Conservation (phyloP, 768 basidiomycete genomes). For the Termitomyces sp. region DNA sequence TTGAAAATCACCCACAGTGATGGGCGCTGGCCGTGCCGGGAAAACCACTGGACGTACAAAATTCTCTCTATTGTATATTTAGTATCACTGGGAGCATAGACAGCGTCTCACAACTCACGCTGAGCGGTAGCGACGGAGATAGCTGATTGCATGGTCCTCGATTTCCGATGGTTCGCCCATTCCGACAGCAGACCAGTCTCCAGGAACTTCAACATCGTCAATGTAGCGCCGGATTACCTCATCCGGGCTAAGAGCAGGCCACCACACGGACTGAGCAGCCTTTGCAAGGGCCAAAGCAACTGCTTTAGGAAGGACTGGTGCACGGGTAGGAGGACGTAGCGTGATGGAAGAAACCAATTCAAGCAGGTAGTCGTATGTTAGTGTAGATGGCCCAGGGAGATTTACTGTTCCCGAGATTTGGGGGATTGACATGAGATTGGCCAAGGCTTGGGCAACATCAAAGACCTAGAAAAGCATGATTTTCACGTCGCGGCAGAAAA, state of each 20-base stretch:
- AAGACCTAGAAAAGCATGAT: constrained; percentile 52
- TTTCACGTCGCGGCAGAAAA: constrained; percentile 14
- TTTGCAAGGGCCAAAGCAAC: constrained; percentile 62
- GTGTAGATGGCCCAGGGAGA: constrained; percentile 84
- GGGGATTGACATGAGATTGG: constrained; percentile 64
- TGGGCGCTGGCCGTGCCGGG: constrained; percentile 39
- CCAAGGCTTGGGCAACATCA: constrained; percentile 89
- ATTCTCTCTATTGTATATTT: constrained; percentile 42
- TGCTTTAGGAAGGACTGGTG: constrained; percentile 71
- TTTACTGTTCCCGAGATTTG: constrained; percentile 63
- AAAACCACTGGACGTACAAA: constrained; percentile 63
- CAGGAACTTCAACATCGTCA: constrained; percentile 67
- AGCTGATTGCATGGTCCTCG: constrained; percentile 83
- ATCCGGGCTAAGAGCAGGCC: constrained; percentile 88
- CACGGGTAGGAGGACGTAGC: constrained; percentile 65
- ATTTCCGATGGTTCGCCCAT: constrained; percentile 73
- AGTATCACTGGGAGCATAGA: constrained; percentile 6
- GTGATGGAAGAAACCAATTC: constrained; percentile 78
- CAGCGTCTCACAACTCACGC: constrained; percentile 52
- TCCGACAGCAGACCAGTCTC: constrained; percentile 82
- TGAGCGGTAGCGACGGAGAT: constrained; percentile 84
- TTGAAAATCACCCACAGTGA: constrained; percentile 23
- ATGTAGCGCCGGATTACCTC: constrained; percentile 87
- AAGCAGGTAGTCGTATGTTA: constrained; percentile 77
- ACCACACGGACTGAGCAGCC: constrained; percentile 71